Evolutionary conservation across 2,329 filamentous ascomycete genomes (phyloP).

Genomic region (Verticillium nubilum): DNA sequence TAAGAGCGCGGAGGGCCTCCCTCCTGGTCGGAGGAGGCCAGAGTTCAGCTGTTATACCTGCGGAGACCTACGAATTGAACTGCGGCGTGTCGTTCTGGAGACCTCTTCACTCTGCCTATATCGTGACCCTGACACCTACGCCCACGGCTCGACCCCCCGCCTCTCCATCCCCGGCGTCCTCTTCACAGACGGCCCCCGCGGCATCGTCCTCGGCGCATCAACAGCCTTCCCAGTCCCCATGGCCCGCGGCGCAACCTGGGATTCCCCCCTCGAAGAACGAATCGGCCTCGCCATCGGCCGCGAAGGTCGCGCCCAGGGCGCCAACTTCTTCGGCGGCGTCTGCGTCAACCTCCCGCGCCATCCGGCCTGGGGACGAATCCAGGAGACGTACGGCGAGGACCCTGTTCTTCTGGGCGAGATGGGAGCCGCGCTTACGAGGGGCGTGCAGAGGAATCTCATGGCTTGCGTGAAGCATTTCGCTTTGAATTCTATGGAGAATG

Average conservation of each 20-base stretch:
- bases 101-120: no score
- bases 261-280: conserved; percentile 10
- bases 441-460: conserved; percentile 16
- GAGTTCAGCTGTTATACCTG: no score
- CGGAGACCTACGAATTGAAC: no score
- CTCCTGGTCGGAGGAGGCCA: no score
- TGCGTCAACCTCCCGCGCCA: conserved; percentile 17
- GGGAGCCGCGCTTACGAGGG: conserved; percentile 10
- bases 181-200: conserved; percentile 14
- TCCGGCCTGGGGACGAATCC: conserved; percentile 17
- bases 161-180: conserved; percentile 11
- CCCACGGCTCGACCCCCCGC: conserved; percentile 9
- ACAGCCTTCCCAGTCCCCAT: conserved; percentile 15
- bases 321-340: conserved; percentile 15
- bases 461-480: conserved; percentile 17
- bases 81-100: no score
- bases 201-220: conserved; percentile 8
- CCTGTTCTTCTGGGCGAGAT: conserved; percentile 14
- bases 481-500: conserved; percentile 17
- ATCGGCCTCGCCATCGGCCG: conserved; percentile 15
- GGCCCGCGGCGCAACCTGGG: conserved; percentile 17
- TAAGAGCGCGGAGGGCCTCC: no score
- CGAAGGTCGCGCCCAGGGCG: conserved; percentile 12
- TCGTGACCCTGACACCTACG: no score
- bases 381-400: conserved; percentile 17